Base-by-base conservation (phyloP, 2,329 filamentous ascomycete species). In the Myriosclerotinia duriaeana region DNA sequence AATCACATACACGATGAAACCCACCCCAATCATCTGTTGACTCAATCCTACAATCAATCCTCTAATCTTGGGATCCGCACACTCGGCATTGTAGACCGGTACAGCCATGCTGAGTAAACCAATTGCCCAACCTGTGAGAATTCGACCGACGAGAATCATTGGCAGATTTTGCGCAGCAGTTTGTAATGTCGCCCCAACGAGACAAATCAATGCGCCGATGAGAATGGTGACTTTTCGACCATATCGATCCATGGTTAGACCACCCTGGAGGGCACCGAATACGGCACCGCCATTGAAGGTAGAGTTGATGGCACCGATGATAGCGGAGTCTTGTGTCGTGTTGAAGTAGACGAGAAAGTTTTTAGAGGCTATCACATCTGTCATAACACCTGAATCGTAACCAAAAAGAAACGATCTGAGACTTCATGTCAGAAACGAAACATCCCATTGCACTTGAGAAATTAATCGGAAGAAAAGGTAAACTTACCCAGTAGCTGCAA, bases 1-100 rank as follows among this genome's bases (percentile, higher is more conserved):
- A 44, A 6, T 1, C 14, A 34, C 70, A 64, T 71, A 72, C 72
- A 73, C 71, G 50, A 73, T 73, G 54, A 85, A 80, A 62, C 87
- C 87, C 38, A 89, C 79, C 9, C 85, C 87, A 38, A 89, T 76
- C 86, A 89, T 88, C 73, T 88, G 87, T 70, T 89, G 86, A 74
- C 88, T 85, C 22, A 89, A 77, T 17, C 83, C 81, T 14, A 86
- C 88, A 53, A 89, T 80, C 67, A 83, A 78, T n/a, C 76, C 87
- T 76, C 87, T 83, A 71, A 89, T 89, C 68, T 80, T 81, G 2
- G 86, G 86, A 75, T 89, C 86, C 5, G 84, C 84, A 63, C 89
- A 78, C 71, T 89, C 87, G n/a, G 86, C 85, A 72, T 89, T 86
- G 72, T 88, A 89, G 0, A 88, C 75, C 2, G 87, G 87, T 48